Evolutionary conservation across 352 stramenopile species (phyloP), one percentile per base, ranked within the genome.

Genomic region (Pythium angustatum): DNA sequence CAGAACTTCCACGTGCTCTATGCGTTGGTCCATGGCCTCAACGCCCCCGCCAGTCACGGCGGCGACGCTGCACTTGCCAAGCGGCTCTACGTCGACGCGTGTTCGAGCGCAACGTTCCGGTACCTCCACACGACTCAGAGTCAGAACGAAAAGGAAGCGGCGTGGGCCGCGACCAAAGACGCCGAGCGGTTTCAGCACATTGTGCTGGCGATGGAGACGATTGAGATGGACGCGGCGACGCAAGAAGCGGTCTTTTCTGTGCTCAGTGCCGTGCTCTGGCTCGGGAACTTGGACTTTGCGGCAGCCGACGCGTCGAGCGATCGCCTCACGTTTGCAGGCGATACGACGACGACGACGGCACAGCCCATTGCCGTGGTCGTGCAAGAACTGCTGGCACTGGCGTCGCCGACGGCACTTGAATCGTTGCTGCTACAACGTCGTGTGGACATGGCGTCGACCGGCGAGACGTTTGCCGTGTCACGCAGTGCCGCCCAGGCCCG

Each of bases 1-100:
- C n/a, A n/a, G n/a, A 93, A 91, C 56, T 93, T 93, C 54, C 84
- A 93, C 67, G 55, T 90, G 12, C 75, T 93, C 22, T 93, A 93
- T 66, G 72, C 82, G 14, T 60, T 93, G 41, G 73, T 91, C 15
- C 66, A 78, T 6, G 84, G 78, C 14, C 69, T 86, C 26, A 90
- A 87, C 21, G 69, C 73, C 43, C 17, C 15, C 8, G 38, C 9
- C 15, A 19, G 33, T 14, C 7, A 7, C 33, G 14, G 33, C 14
- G 33, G 33, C 33, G 33, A 7, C 14, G 8, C 33, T 38, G 69
- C 15, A 71, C 8, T 64, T 15, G 75, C 76, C 15, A 71, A 78
- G 26, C 75, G 78, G 11, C 58, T 91, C 11, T 58, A 59, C n/a
- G 63, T 93, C 11, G 69, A 77, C 19, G 70, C 51, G 22, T 33